phyloP scores from a whole-genome alignment of 2,329 filamentous ascomycete genomes.

The Pseudovirgaria hyperparasitica region DNA sequence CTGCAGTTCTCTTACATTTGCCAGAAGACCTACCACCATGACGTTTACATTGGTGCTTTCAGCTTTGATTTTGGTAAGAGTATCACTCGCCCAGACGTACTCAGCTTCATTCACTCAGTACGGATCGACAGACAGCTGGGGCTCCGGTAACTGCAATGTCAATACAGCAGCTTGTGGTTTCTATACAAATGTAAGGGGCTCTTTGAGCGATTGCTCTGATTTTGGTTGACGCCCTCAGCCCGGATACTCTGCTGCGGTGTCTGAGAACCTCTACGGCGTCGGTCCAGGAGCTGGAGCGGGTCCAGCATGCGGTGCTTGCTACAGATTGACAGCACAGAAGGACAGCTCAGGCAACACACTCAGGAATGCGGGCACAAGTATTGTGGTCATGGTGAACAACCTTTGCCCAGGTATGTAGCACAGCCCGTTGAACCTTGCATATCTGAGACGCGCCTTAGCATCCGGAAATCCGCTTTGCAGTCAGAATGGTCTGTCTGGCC shows the following conservation, averaged over 20 bases:
- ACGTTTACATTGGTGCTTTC: no score
- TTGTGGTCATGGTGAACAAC: conserved; percentile 29
- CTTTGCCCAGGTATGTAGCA: conserved; percentile 19
- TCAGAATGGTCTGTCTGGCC: conserved; percentile 16
- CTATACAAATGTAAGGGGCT: conserved; percentile 6
- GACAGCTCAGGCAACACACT: conserved; percentile 17
- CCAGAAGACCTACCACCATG: no score
- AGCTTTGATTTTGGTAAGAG: no score
- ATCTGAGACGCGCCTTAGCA: conserved; percentile 4
- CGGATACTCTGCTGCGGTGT: conserved; percentile 19
- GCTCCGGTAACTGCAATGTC: conserved; percentile 7
- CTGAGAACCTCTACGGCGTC: conserved; percentile 26
- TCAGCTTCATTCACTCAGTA: conserved; percentile 8
- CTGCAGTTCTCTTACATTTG: no score
- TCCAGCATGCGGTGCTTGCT: conserved; percentile 28
- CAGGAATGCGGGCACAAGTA: conserved; percentile 17
- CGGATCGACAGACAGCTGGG: conserved; percentile 6
- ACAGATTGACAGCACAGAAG: conserved; percentile 21
- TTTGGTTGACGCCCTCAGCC: conserved; percentile 3
- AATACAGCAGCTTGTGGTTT: conserved; percentile 8
- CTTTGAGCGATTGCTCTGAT: neutral
- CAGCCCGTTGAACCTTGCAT: neutral
- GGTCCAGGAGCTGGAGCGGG: conserved; percentile 24
- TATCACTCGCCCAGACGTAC: no score
- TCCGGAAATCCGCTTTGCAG: conserved; percentile 25